Percentiles rank a stretch among this genome's conserved stretches.
phyloP scores from a whole-genome alignment of 225 moss, liverwort and hornwort species.

The Sphagnum contortum region DNA sequence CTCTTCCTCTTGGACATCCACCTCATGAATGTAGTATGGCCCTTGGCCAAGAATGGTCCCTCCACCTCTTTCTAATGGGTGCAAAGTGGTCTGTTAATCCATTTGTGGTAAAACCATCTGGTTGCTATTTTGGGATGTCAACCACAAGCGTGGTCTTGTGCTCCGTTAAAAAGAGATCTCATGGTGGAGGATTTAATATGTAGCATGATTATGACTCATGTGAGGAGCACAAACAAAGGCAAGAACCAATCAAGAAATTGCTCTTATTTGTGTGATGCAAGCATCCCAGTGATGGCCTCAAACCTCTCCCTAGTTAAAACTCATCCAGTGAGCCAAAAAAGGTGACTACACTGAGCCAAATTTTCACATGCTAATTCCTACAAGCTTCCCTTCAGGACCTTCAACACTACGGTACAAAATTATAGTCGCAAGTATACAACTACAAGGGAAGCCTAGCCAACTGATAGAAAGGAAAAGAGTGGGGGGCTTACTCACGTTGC shows the following conservation, averaged over 20 bases:
- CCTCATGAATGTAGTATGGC: no score
- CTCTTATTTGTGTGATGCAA: conserved; percentile 24
- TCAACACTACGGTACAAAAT: conserved; percentile 66
- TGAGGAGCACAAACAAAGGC: not conserved
- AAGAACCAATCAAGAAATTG: not conserved
- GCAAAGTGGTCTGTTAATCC: no score
- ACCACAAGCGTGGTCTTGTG: no score
- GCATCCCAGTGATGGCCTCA: conserved; percentile 22
- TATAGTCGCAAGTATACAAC: conserved; percentile 40
- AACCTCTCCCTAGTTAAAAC: conserved; percentile 12
- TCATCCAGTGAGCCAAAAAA: conserved; percentile 24
- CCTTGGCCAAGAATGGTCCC: no score
- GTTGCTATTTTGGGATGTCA: no score
- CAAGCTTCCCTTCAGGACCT: conserved; percentile 28
- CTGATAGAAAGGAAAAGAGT: conserved; percentile 17
- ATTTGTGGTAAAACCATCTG: no score
- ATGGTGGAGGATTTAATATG: no score
- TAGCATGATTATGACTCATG: no score
- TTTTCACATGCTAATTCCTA: conserved; percentile 34
- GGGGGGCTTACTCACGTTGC: conserved; percentile 34
- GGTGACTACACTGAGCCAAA: conserved; percentile 15
- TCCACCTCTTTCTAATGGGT: no score
- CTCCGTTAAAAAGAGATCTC: no score
- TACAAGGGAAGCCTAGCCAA: conserved; percentile 63
- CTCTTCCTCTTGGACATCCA: no score